phyloP scores from a whole-genome alignment of 2,329 filamentous ascomycete genomes.

The Ramularia collo-cygni region DNA sequence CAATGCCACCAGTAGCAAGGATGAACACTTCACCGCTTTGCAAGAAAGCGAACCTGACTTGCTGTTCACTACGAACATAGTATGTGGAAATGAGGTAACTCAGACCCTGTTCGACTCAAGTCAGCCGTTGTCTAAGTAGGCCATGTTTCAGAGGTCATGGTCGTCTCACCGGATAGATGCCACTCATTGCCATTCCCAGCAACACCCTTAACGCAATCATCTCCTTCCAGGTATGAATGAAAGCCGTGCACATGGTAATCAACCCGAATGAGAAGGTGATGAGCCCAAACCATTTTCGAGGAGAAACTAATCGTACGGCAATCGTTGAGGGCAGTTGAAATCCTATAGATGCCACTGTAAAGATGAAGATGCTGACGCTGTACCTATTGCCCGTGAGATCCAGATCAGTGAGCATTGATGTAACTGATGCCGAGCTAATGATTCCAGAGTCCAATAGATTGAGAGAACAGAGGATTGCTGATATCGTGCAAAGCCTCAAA shows the following conservation, averaged over 20 bases:
- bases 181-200: conserved; percentile 57
- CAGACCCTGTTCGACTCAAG: too few relatives aligned
- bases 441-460: conserved; percentile 65
- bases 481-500: conserved; percentile 61
- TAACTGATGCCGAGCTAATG: conserved; percentile 62
- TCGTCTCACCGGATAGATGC: conserved; percentile 49
- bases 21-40: conserved; percentile 59
- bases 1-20: conserved; percentile 58
- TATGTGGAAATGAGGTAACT: conserved; percentile 49
- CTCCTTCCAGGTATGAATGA: conserved; percentile 59
- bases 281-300: conserved; percentile 54
- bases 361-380: conserved; percentile 63
- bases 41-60: conserved; percentile 58
- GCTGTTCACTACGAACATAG: conserved; percentile 60
- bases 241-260: conserved; percentile 62
- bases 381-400: conserved; percentile 59
- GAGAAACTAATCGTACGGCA: conserved; percentile 54
- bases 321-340: neutral
- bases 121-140: too few relatives aligned
- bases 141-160: too few relatives aligned
- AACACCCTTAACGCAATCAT: conserved; percentile 63
- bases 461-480: conserved; percentile 62
- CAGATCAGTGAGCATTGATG: conserved; percentile 59
- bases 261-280: conserved; percentile 57
- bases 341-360: conserved; percentile 1